phyloP scores from a whole-genome alignment of 495 filamentous ascomycete genomes.

The Aspergillus bridgeri region DNA sequence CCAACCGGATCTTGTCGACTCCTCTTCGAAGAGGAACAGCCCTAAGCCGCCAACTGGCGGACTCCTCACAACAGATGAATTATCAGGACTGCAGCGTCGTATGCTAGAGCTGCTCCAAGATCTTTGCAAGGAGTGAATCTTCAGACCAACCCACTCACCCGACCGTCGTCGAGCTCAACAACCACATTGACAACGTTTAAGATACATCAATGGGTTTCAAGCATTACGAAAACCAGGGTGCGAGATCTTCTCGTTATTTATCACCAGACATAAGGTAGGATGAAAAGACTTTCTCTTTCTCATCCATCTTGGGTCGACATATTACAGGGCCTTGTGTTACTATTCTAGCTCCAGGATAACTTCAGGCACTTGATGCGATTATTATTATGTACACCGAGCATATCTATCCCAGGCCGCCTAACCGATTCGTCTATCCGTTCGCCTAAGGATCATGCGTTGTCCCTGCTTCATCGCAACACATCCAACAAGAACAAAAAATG shows the following conservation, averaged over 20 bases:
- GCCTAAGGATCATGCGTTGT: conserved; percentile 14
- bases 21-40: not conserved
- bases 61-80: conserved; percentile 39
- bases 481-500: not conserved
- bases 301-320: not conserved
- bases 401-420: conserved; percentile 12
- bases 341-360: not conserved
- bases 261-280: too few species aligned
- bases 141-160: too few species aligned
- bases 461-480: conserved; percentile 1
- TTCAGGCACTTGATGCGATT: conserved; percentile 7
- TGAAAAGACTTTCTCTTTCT: not conserved
- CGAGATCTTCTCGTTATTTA: not conserved
- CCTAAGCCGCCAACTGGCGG: conserved; percentile 15
- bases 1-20: conserved; percentile 11
- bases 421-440: conserved; percentile 15
- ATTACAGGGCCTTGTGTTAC: not conserved
- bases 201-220: too few species aligned
- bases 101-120: conserved; percentile 64
- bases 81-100: conserved; percentile 51
- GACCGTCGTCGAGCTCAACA: too few species aligned
- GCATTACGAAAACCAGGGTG: not conserved
- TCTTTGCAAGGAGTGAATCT: conserved; percentile 48
- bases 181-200: too few species aligned
- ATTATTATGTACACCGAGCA: conserved; percentile 24